Conservation (phyloP, 2,329 filamentous ascomycete species). For the Calonectria honghensis region DNA sequence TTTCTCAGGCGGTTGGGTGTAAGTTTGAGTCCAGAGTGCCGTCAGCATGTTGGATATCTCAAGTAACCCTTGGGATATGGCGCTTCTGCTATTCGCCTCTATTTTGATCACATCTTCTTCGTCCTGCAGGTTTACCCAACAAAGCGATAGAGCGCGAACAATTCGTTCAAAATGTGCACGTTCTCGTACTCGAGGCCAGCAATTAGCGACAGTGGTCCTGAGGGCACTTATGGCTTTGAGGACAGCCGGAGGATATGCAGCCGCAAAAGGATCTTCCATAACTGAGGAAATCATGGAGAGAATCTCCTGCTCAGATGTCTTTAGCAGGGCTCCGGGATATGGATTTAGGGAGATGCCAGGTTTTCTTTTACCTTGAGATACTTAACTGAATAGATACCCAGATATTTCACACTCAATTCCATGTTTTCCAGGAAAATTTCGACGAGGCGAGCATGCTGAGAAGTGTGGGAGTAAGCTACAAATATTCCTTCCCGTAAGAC, state of each 20-base stretch:
- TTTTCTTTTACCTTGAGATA: slow-evolving; percentile 75
- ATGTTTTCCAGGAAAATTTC: slow-evolving; percentile 73
- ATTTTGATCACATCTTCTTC: slow-evolving; percentile 58
- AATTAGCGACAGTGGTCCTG: slow-evolving; percentile 75
- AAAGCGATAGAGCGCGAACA: slow-evolving; percentile 75
- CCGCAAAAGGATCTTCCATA: slow-evolving; percentile 81
- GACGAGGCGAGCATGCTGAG: slow-evolving; percentile 75
- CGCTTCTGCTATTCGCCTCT: slow-evolving; percentile 15
- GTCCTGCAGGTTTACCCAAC: slow-evolving; percentile 76
- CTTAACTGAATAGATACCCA: slow-evolving; percentile 79
- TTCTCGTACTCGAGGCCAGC: slow-evolving; percentile 79
- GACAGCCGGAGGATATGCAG: slow-evolving; percentile 72
- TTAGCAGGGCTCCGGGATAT: slow-evolving; percentile 31
- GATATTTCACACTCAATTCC: slow-evolving; percentile 68
- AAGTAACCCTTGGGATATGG: slow-evolving; percentile 44
- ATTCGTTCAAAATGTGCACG: slow-evolving; percentile 77
- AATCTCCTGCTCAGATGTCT: slow-evolving; percentile 70
- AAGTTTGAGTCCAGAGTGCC: slow-evolving; percentile 49
- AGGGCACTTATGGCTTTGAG: slow-evolving; percentile 72
- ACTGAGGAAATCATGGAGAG: slow-evolving; percentile 80
- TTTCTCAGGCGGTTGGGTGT: slow-evolving; percentile 34
- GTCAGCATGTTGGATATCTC: slow-evolving; percentile 49
- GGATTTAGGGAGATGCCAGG: slow-evolving; percentile 6
- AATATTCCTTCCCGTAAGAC: slow-evolving; percentile 75
- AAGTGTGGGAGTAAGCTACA: slow-evolving; percentile 73